Evolutionary conservation across 495 filamentous ascomycete genomes (phyloP), one percentile per base, ranked within the genome.

Genomic region (Xylaria palmicola): DNA sequence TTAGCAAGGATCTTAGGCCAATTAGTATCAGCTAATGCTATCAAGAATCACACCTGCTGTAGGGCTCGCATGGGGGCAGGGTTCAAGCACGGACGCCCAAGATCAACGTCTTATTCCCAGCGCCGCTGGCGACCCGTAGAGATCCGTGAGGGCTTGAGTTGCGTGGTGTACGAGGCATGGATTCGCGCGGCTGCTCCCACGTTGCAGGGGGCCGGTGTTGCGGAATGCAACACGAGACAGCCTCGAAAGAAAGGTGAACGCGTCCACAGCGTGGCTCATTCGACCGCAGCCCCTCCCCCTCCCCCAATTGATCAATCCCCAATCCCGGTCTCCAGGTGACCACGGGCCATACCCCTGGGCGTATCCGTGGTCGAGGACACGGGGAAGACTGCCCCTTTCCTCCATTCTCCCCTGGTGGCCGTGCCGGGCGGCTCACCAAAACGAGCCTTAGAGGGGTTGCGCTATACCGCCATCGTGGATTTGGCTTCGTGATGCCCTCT

Each of bases 161-260:
- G 39, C 39, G 39, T 44, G 19, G 54, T 36, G 45, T 32, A 6
- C 24, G 13, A 19, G 29, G 17, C 41, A 36, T 47, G n/a, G 41
- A 43, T 57, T 27, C 30, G 36, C 12, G 29, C 29, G 29, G 54
- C 29, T 39, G 43, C 30, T 47, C 34, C 54, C 29, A 36, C 26
- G 40, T 45, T 2, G 44, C 22, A 59, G 43, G 43, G n/a, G 43
- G 56, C 44, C 32, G 56, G 56, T 8, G 43, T 49, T 27, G 32
- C 56, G 32, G 43, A 59, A 59, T 45, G 41, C 55, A 27, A 48
- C 55, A 37, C 26, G 55, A 37, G 40, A 44, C 55, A 57, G 53
- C 26, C 53, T 44, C 27, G 9, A 41, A 15, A 29, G 19, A 41
- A 15, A 29, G 19, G 55, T 47, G 54, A 57, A 37, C 40, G 41